phyloP scores from a whole-genome alignment of 768 basidiomycete species.

The Neoboletus brunneissimus region DNA sequence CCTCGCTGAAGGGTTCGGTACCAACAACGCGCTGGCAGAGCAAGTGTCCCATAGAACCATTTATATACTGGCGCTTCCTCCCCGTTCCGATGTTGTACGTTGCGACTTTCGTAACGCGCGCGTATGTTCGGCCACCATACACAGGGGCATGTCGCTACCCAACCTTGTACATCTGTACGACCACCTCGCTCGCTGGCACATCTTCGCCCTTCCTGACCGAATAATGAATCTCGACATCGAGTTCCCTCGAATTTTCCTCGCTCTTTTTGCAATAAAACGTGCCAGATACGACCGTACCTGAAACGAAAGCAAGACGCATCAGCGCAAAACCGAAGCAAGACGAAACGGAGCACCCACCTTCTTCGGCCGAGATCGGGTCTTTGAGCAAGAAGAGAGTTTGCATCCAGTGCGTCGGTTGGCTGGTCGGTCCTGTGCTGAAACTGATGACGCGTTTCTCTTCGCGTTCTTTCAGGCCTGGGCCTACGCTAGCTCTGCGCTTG shows the following conservation, averaged over 20 bases:
- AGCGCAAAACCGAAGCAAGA: neutral
- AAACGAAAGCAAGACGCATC: neutral
- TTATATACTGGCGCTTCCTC: neutral
- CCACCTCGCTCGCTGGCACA: conserved; percentile 38
- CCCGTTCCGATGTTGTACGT: too few relatives aligned
- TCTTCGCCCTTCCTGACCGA: conserved; percentile 42
- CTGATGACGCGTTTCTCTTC: conserved; percentile 48
- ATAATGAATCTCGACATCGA: conserved; percentile 90
- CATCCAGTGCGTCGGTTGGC: conserved; percentile 93
- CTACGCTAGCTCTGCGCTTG: conserved; percentile 56
- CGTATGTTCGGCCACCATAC: neutral
- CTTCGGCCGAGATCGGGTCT: conserved; percentile 71
- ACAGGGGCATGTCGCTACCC: conserved; percentile 39
- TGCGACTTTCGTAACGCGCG: neutral
- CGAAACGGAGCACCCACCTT: conserved; percentile 47
- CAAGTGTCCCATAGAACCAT: neutral
- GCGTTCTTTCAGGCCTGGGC: conserved; percentile 42
- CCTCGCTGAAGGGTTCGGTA: neutral
- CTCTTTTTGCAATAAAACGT: conserved; percentile 85
- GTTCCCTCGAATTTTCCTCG: conserved; percentile 74
- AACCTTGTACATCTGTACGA: conserved; percentile 78
- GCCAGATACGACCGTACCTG: conserved; percentile 75
- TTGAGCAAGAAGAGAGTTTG: conserved; percentile 87
- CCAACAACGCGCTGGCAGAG: neutral
- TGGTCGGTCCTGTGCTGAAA: conserved; percentile 89